Percentiles rank a stretch among this genome's conserved stretches.
phyloP scores from a whole-genome alignment of 1,284 basidiomycete genomes.

The Fomitopsis palustris region DNA sequence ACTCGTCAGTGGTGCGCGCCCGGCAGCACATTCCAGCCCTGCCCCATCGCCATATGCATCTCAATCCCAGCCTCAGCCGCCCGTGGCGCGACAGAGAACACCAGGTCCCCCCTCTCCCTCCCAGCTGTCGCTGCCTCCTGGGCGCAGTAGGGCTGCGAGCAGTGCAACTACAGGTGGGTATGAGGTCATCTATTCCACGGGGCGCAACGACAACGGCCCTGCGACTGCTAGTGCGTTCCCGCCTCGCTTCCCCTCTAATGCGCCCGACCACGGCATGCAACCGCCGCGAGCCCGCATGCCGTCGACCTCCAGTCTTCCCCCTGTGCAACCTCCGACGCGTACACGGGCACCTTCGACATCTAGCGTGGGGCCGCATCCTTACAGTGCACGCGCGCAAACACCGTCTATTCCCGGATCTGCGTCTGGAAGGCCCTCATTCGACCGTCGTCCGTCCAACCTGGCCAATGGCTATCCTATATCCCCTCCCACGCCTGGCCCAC shows the following conservation, averaged over 20 bases:
- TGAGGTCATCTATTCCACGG: constrained; percentile 24
- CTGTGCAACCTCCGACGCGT: constrained; percentile 10
- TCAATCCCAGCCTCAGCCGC: constrained; percentile 1
- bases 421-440: constrained; percentile 12
- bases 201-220: constrained; percentile 5
- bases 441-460: constrained; percentile 12
- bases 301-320: constrained; percentile 7
- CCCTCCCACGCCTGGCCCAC: neutral
- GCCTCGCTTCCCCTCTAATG: neutral
- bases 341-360: constrained; percentile 19
- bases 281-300: constrained; percentile 4
- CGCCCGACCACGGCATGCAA: neutral
- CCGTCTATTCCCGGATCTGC: constrained; percentile 13
- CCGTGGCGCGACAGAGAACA: constrained; percentile 1
- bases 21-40: constrained; percentile 21
- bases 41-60: constrained; percentile 12
- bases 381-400: constrained; percentile 14
- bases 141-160: constrained; percentile 19
- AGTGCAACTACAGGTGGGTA: constrained; percentile 12
- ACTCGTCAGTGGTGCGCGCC: constrained; percentile 13
- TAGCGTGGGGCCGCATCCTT: neutral
- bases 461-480: neutral
- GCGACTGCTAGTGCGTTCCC: neutral
- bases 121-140: constrained; percentile 3
- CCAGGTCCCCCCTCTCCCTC: constrained; percentile 3